Conservation (phyloP, 495 filamentous ascomycete genomes). For the Cercophora newfieldiana region DNA sequence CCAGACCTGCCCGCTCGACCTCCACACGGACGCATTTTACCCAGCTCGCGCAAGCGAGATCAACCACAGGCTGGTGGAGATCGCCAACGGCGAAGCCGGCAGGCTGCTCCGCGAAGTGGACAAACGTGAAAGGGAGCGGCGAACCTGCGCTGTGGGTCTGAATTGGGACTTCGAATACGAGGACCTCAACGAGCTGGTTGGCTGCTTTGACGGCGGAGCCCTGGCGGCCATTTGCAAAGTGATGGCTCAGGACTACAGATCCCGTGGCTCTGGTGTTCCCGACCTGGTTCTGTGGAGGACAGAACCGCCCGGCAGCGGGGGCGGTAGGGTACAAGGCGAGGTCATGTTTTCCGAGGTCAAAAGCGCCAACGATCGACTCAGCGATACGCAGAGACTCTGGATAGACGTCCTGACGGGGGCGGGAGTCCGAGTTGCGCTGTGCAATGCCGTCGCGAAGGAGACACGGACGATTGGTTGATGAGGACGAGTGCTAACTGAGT, state of each 20-base stretch:
- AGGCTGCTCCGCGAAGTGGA: slow-evolving; percentile 67
- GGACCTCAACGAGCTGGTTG: slow-evolving; percentile 81
- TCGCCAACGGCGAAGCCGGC: slow-evolving; percentile 72
- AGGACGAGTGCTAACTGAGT: background rate
- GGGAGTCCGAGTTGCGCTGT: slow-evolving; percentile 83
- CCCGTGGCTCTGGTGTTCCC: slow-evolving; percentile 84
- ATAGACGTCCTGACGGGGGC: slow-evolving; percentile 87
- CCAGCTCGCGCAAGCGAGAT: slow-evolving; percentile 81
- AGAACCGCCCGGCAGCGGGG: background rate
- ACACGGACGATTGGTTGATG: slow-evolving; percentile 39
- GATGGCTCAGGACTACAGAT: slow-evolving; percentile 89
- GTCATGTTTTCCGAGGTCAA: slow-evolving; percentile 91
- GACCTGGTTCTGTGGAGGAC: slow-evolving; percentile 87
- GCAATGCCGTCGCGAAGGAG: slow-evolving; percentile 81
- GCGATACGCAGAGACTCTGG: slow-evolving; percentile 95
- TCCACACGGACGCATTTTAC: slow-evolving; percentile 94
- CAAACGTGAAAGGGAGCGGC: slow-evolving; percentile 60
- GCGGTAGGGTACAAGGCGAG: slow-evolving; percentile 40
- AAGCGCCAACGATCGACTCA: slow-evolving; percentile 91
- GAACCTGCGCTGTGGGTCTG: slow-evolving; percentile 83
- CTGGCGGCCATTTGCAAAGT: slow-evolving; percentile 86
- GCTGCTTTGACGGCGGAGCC: slow-evolving; percentile 75
- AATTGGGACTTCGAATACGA: slow-evolving; percentile 84
- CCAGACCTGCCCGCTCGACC: slow-evolving; percentile 89
- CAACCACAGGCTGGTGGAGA: slow-evolving; percentile 81